Conservation (phyloP, 371 early-diverging fungal species). For the Parasitella parasitica region DNA sequence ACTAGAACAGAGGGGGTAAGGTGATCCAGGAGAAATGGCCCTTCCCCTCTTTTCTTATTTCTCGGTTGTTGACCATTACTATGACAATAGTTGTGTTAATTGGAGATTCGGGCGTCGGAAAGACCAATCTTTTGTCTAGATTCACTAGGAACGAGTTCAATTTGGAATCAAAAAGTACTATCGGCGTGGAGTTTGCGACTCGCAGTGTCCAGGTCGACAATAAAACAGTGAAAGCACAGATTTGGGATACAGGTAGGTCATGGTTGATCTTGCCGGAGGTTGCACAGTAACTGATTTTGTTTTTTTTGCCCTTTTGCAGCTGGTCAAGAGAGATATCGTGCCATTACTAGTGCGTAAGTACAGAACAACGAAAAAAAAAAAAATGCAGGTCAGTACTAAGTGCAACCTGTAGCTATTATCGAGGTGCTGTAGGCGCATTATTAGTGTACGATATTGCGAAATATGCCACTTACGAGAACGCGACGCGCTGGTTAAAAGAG, state of each 20-base stretch:
- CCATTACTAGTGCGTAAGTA: conserved; percentile 88
- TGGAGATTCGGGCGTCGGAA: conserved; percentile 99
- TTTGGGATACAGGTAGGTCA: conserved; percentile 87
- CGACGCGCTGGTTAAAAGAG: conserved; percentile 97
- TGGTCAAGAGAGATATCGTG: conserved; percentile 89
- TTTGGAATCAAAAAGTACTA: conserved; percentile 97
- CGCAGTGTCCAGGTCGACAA: conserved; percentile 95
- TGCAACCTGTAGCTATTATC: conserved; percentile 82
- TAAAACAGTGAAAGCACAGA: conserved; percentile 98
- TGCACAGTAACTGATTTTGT: neutral
- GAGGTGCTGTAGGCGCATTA: conserved; percentile 99
- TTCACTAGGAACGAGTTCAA: conserved; percentile 98
- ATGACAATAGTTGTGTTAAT: conserved; percentile 89
- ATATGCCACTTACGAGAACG: conserved; percentile 94
- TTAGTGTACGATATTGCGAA: conserved; percentile 99
- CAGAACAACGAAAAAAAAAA: too few species aligned
- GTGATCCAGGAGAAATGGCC: too few species aligned
- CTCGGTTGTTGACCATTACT: neutral
- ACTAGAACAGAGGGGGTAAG: neutral
- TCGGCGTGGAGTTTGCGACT: conserved; percentile 99
- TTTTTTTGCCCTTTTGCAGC: conserved; percentile 44
- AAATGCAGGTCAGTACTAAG: neutral
- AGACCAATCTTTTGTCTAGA: conserved; percentile 97
- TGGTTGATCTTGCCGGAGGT: too few species aligned
- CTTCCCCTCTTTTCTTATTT: neutral